Evolutionary conservation across 208 protist genomes (phyloP), one percentile per base, ranked within the genome.

Genomic region (Trypanosoma boissoni): DNA sequence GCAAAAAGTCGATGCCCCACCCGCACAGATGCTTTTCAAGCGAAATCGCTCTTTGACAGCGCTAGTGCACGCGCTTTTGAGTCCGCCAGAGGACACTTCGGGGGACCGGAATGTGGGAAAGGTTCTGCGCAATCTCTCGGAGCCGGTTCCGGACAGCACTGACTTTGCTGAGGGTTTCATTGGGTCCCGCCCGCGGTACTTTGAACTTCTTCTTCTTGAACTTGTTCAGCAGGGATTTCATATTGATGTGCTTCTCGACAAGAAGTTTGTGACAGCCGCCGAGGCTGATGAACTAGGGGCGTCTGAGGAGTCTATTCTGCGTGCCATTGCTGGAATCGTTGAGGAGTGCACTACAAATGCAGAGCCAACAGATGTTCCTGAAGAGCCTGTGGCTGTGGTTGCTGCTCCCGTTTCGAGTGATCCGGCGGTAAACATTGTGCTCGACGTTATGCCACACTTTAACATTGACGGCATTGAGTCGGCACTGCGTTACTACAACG

Each of bases 381-480:
- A 61, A 2, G 16, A 36, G n/a, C n/a, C n/a, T n/a, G n/a, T n/a
- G n/a, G 26, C 45, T 21, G 26, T 37, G 7, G 52, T 50, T 12
- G 8, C 43, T 9, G 1, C 46, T 12, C 12, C 32, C 2, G 34
- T 20, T 9, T 55, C 64, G 23, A 58, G 72, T 27, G 73, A 89
- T 69, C 78, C 82, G 10, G 45, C 80, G 4, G 85, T 89, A 20
- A 58, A 55, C 20, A 83, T 92, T 74, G 79, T 95, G n/a, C 56
- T 80, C 57, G 83, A 90, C 12, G 75, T 95, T 16, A 91, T 95
- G 54, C 89, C 89, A 7, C 72, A 89, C 55, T 92, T 84, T 62
- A 74, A 62, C 34, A 32, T 72, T 3, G 36, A 60, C 0, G 83
- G 85, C 36, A 69, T 92, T 1, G 63, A 74, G 18, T 64, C 74